Evolutionary conservation across 2,329 filamentous ascomycete species (phyloP).

Genomic region (Colletotrichum eremochloae): DNA sequence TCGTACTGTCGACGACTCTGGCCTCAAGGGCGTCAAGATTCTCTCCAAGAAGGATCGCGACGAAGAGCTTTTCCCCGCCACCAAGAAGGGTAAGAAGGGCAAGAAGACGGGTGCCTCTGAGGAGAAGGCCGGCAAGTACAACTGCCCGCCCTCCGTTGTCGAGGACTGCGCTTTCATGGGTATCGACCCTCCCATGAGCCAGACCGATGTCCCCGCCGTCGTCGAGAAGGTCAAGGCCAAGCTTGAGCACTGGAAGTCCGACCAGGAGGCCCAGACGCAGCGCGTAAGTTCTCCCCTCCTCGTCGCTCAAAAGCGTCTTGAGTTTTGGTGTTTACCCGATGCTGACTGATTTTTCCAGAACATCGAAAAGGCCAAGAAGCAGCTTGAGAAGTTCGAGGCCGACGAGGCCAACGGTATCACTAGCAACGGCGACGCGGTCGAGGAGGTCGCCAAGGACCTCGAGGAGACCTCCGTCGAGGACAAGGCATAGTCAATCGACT

Average conservation of each 20-base stretch:
- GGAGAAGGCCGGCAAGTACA: slow-evolving; percentile 69
- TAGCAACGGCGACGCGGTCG: slow-evolving; percentile 65
- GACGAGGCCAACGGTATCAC: slow-evolving; percentile 66
- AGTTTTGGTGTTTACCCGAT: slow-evolving; percentile 18
- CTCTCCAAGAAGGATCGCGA: slow-evolving; percentile 89
- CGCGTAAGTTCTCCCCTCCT: slow-evolving; percentile 72
- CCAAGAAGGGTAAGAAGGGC: slow-evolving; percentile 90
- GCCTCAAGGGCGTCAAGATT: slow-evolving; percentile 86
- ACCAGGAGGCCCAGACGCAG: slow-evolving; percentile 90
- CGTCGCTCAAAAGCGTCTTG: not conserved
- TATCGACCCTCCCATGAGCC: slow-evolving; percentile 89
- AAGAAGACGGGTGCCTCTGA: slow-evolving; percentile 75
- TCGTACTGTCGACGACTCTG: slow-evolving; percentile 87
- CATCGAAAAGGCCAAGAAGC: slow-evolving; percentile 94
- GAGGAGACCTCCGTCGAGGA: slow-evolving; percentile 67
- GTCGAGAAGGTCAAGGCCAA: slow-evolving; percentile 94
- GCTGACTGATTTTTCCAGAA: slow-evolving; percentile 72
- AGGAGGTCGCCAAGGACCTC: slow-evolving; percentile 65
- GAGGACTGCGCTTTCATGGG: slow-evolving; percentile 89
- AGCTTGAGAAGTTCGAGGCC: slow-evolving; percentile 90
- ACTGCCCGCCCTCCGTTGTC: slow-evolving; percentile 89
- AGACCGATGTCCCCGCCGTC: slow-evolving; percentile 82
- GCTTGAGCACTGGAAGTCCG: slow-evolving; percentile 89
- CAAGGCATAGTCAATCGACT: slow-evolving; percentile 56
- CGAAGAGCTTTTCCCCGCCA: slow-evolving; percentile 85